Percentiles rank a stretch among this genome's conserved stretches.
Evolutionary conservation across 208 protist species (phyloP).

Genomic region (Trypanosoma cruzi): DNA sequence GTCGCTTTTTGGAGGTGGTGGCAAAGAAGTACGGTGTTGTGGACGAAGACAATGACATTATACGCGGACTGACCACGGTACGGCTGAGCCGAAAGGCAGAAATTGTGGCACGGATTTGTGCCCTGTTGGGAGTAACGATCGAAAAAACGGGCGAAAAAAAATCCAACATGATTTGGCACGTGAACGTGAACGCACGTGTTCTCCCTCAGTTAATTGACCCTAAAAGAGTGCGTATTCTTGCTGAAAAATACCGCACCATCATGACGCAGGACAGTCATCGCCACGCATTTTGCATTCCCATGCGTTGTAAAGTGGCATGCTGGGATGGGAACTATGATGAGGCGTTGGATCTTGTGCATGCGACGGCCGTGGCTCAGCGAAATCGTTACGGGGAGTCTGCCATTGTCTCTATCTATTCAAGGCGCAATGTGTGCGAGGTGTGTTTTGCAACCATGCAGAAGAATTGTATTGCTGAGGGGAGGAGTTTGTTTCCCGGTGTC

Average conservation of each 20-base stretch:
- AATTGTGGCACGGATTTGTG: constrained; percentile 35
- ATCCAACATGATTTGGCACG: constrained; percentile 43
- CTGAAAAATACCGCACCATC: constrained; percentile 17
- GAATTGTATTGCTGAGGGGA: constrained; percentile 54
- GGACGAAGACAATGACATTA: constrained; percentile 24
- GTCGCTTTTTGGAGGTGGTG: constrained; percentile 24
- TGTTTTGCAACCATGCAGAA: too few species aligned
- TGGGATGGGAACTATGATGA: constrained; percentile 58
- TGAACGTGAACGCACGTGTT: constrained; percentile 30
- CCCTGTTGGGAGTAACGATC: constrained; percentile 25
- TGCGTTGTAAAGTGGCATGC: constrained; percentile 69
- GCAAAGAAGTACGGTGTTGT: constrained; percentile 46
- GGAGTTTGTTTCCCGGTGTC: too few species aligned
- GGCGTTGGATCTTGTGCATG: constrained; percentile 48
- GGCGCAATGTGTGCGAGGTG: too few species aligned
- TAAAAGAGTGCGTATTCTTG: constrained; percentile 18
- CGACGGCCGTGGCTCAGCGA: too few species aligned
- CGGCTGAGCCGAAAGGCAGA: too few species aligned
- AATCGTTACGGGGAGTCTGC: too few species aligned
- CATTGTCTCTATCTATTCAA: too few species aligned
- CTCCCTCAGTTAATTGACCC: constrained; percentile 40
- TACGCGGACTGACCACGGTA: constrained; percentile 16
- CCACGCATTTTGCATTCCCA: constrained; percentile 71
- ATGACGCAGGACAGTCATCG: constrained; percentile 21
- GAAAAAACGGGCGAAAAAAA: too few species aligned